Base-by-base conservation (phyloP, 768 basidiomycete genomes). In the Leccinellum albellum region DNA sequence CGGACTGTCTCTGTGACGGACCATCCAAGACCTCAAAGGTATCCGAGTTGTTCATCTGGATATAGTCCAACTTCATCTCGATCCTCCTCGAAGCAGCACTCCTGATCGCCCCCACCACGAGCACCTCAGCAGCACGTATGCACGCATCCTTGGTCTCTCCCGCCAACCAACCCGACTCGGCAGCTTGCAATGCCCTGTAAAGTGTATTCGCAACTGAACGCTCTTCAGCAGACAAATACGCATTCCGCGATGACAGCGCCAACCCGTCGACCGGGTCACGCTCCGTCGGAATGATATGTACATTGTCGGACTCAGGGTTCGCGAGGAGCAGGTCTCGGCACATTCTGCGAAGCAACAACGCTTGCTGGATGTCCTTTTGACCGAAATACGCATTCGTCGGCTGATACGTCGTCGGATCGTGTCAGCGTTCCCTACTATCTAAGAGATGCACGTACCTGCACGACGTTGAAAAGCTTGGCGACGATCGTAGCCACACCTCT, bases 321-420 rank as follows among this genome's bases (percentile, higher is more conserved):
- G 88, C 75, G n/a, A 94, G 71, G 10, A 96, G 82, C 6, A 97
- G 77, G 70, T 99, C 97, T 28, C 79, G 76, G 53, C 81, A 80
- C 73, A 98, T 77, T 4, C 86, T 83, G 32, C 88, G 87, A 31
- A 98, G 78, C 46, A 99, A 74, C 15, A 98, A 76, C 0, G 90
- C 93, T 70, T 99, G 97, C 68, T 99, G 97, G 53, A 99, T 97
- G 69, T 98, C 96, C 70, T 98, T 98, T 73, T 98, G 95, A 1
- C 97, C 96, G 60, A 99, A 97, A 72, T 98, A 98, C 21, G 90
- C 86, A 61, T 87, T 84, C 46, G 90, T 91, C 6, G 96, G 96
- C 94, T 70, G 31, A 35, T 21, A 20, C 10, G 37, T 12, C n/a
- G 10, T 20, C 20, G 20, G 46, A n/a, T 26, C 20, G 45, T 24